Conservation (phyloP, 495 filamentous ascomycete species). For the Apiosordaria backusii region DNA sequence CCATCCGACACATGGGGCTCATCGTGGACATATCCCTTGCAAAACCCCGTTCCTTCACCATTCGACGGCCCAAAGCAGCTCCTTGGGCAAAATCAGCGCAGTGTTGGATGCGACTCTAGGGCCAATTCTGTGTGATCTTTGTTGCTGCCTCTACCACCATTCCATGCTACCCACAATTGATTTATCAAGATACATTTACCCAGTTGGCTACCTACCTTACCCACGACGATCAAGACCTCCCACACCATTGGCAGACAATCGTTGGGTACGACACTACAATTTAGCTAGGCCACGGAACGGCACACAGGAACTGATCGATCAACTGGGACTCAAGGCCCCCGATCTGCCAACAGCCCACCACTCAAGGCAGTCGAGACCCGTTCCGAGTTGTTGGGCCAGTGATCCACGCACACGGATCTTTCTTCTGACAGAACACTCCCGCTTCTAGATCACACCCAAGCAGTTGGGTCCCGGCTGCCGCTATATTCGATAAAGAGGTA, state of each 20-base stretch:
- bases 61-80: neutral
- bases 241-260: neutral
- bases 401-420: constrained; percentile 2
- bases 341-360: neutral
- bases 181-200: neutral
- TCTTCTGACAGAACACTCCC: neutral
- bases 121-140: neutral
- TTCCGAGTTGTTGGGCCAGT: neutral
- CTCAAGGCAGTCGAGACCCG: neutral
- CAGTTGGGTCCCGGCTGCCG: neutral
- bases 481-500: neutral
- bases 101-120: neutral
- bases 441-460: constrained; percentile 6
- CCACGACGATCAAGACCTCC: neutral
- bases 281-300: neutral
- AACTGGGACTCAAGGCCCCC: neutral
- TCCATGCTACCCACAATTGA: neutral
- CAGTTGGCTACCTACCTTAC: neutral
- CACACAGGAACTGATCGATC: neutral
- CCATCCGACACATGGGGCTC: neutral
- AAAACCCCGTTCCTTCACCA: neutral
- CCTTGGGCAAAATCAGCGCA: neutral
- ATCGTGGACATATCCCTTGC: neutral
- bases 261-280: neutral
- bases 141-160: neutral